These are phyloP conservation scores for Claviceps pusilla DNA, from an alignment of 2,329 filamentous ascomycete species.

Conservation along the genomic window DNA sequence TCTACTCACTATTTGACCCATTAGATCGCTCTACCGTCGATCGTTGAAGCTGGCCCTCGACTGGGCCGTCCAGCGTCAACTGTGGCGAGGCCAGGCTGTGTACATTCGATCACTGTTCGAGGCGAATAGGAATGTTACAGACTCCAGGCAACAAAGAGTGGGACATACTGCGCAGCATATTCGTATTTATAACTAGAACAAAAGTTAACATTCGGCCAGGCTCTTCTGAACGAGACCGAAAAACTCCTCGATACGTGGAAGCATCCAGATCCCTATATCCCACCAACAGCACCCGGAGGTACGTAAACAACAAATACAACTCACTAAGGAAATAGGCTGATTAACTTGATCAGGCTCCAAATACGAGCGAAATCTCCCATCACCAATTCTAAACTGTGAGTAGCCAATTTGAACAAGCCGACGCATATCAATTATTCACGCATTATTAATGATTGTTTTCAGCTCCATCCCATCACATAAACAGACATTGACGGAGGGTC, in stretches of 20 bases:
- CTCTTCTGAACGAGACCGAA: conserved; percentile 74
- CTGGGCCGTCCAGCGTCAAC: conserved; percentile 82
- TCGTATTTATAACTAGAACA: neutral
- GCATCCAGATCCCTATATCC: conserved; percentile 84
- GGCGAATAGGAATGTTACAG: conserved; percentile 70
- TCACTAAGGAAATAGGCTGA: conserved; percentile 6
- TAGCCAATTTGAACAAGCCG: conserved; percentile 10
- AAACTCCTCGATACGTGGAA: conserved; percentile 85
- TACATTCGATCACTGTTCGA: conserved; percentile 95
- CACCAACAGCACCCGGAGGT: conserved; percentile 90
- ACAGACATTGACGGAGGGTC: neutral
- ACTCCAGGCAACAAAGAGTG: conserved; percentile 78
- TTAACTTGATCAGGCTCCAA: conserved; percentile 55
- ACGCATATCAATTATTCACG: too few relatives aligned
- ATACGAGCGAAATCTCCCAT: conserved; percentile 83
- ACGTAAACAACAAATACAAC: conserved; percentile 15
- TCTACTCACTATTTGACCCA: neutral
- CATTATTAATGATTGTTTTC: neutral
- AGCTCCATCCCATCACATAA: conserved; percentile 14
- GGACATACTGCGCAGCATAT: conserved; percentile 9
- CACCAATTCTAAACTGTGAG: conserved; percentile 68
- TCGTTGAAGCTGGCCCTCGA: conserved; percentile 86
- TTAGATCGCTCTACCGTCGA: conserved; percentile 70
- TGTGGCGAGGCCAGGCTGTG: conserved; percentile 91
- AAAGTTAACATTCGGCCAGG: conserved; percentile 33